Conservation (phyloP, 2,329 filamentous ascomycete genomes). For the Aspergillus aculeatus region DNA sequence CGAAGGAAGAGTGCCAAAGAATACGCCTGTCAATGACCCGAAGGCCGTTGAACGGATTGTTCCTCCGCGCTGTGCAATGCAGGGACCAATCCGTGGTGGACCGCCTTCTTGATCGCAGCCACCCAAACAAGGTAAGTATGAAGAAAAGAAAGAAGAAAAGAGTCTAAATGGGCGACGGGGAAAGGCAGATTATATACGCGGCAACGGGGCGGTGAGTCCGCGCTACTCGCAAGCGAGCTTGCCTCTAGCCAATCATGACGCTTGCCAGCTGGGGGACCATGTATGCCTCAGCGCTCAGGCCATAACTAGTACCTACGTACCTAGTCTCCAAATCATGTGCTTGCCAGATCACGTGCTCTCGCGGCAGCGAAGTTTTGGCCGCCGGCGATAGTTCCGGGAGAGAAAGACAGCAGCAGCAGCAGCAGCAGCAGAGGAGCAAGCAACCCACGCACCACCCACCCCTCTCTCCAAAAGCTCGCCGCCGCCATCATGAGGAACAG, state of each 20-base stretch:
- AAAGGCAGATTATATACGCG: conserved; percentile 32
- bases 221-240: conserved; percentile 36
- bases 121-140: conserved; percentile 55
- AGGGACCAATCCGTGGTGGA: conserved; percentile 50
- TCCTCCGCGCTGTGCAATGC: conserved; percentile 59
- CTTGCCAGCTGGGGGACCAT: not conserved
- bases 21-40: conserved; percentile 51
- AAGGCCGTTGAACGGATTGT: conserved; percentile 50
- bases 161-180: conserved; percentile 20
- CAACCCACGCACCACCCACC: conserved; percentile 8
- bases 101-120: conserved; percentile 48
- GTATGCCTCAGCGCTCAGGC: conserved; percentile 18
- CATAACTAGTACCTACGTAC: not conserved
- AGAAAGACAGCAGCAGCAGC: conserved; percentile 6
- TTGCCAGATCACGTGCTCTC: conserved; percentile 26
- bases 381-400: conserved; percentile 13
- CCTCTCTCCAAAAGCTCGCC: conserved; percentile 9
- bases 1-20: conserved; percentile 48
- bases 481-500: conserved; percentile 46
- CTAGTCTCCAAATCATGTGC: conserved; percentile 1
- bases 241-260: conserved; percentile 12
- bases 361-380: conserved; percentile 33
- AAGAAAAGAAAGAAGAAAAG: conserved; percentile 46
- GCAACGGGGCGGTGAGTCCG: not conserved
- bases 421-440: conserved; percentile 10